Evolutionary conservation across 2,329 filamentous ascomycete species (phyloP).

Genomic region (Gyromitra esculenta): DNA sequence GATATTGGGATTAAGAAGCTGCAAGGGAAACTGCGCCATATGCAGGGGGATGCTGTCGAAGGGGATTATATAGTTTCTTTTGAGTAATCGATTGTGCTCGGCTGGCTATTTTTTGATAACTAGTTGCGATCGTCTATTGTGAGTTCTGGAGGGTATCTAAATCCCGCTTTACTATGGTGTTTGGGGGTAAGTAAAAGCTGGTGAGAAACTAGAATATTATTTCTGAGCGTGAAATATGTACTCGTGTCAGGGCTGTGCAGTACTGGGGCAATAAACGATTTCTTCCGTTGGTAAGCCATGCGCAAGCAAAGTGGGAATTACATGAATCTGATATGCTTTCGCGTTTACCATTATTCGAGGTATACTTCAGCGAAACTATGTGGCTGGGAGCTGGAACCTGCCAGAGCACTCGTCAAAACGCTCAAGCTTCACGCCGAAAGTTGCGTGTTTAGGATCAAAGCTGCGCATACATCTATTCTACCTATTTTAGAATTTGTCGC

Average conservation of each 20-base stretch:
- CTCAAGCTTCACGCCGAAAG: background rate
- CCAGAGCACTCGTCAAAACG: background rate
- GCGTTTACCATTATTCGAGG: background rate
- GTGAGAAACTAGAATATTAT: background rate
- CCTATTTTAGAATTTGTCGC: no score
- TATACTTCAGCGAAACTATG: background rate
- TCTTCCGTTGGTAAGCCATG: background rate
- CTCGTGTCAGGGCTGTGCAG: background rate
- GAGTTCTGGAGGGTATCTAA: background rate
- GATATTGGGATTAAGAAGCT: background rate
- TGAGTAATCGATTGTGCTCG: slow-evolving; percentile 9
- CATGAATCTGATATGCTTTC: background rate
- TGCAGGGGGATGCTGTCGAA: slow-evolving; percentile 11
- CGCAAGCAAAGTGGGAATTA: background rate
- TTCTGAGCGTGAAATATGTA: background rate
- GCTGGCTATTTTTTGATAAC: slow-evolving; percentile 1
- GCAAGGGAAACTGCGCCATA: slow-evolving; percentile 16
- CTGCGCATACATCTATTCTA: no score
- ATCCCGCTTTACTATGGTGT: no score
- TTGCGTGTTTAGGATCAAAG: no score
- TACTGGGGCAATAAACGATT: background rate
- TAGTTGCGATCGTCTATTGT: slow-evolving; percentile 20
- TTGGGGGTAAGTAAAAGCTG: background rate
- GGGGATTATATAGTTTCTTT: background rate
- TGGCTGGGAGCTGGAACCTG: background rate